Percentiles rank a stretch among this genome's conserved stretches.
These are phyloP conservation scores for Fraxinus baroniana DNA, from an alignment of 305 asterid species.

Conservation along the genomic window DNA sequence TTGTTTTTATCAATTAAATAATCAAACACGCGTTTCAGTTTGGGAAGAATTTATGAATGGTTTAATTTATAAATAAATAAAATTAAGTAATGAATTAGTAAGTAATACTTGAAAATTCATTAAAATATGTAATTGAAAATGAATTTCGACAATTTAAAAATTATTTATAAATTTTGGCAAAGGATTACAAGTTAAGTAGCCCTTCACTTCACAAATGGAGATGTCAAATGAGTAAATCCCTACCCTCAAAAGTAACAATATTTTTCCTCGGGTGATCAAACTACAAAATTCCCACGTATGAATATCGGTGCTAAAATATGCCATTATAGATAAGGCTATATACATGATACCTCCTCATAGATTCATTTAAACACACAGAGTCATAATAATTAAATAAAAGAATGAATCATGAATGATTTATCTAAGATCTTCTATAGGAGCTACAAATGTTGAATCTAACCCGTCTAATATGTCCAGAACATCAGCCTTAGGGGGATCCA, in stretches of 20 bases:
- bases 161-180: neutral
- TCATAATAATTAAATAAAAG: slow-evolving; percentile 30
- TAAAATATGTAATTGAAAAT: too few relatives aligned
- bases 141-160: neutral
- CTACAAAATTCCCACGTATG: slow-evolving; percentile 29
- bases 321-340: slow-evolving; percentile 20
- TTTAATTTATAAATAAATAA: too few relatives aligned
- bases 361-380: slow-evolving; percentile 5
- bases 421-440: slow-evolving; percentile 31
- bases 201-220: neutral
- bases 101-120: too few relatives aligned
- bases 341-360: slow-evolving; percentile 42
- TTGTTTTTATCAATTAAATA: too few relatives aligned
- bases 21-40: too few relatives aligned
- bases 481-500: slow-evolving; percentile 44
- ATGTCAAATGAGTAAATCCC: slow-evolving; percentile 33
- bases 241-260: neutral
- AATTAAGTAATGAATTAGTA: neutral
- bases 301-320: slow-evolving; percentile 26
- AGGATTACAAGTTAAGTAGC: neutral
- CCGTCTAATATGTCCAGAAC: slow-evolving; percentile 88
- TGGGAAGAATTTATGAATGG: neutral
- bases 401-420: slow-evolving; percentile 24
- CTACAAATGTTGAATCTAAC: slow-evolving; percentile 58
- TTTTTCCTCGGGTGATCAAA: slow-evolving; percentile 1